These are phyloP conservation scores for Lecanicillium sp. DNA, from an alignment of 2,329 filamentous ascomycete species.

Conservation along the genomic window DNA sequence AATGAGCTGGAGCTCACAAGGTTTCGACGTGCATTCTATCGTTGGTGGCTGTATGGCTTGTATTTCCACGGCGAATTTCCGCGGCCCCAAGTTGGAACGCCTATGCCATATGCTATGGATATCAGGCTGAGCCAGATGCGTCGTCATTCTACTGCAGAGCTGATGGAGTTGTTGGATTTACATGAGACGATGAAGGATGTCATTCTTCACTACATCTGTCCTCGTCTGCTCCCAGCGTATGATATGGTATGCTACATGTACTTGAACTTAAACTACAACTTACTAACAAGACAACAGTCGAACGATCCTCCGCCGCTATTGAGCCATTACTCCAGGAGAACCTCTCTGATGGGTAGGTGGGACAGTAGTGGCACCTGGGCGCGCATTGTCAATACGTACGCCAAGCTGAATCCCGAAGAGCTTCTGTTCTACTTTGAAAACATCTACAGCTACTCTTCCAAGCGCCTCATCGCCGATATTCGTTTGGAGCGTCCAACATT, in stretches of 20 bases:
- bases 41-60: constrained; percentile 49
- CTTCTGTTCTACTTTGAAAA: constrained; percentile 45
- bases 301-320: constrained; percentile 19
- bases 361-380: constrained; percentile 31
- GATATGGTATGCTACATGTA: constrained; percentile 27
- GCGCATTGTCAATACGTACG: constrained; percentile 38
- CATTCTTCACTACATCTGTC: constrained; percentile 40
- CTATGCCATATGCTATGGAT: constrained; percentile 34
- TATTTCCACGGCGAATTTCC: constrained; percentile 44
- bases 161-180: constrained; percentile 41
- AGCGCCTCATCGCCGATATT: constrained; percentile 38
- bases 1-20: constrained; percentile 36
- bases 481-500: constrained; percentile 36
- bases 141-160: constrained; percentile 36
- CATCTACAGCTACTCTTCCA: constrained; percentile 39
- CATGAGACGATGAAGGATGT: constrained; percentile 39
- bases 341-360: constrained; percentile 30
- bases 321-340: constrained; percentile 23
- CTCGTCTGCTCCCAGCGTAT: constrained; percentile 35
- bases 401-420: constrained; percentile 45
- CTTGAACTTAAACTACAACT: not conserved
- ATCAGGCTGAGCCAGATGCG: constrained; percentile 38
- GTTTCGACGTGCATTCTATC: constrained; percentile 44
- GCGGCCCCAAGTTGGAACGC: constrained; percentile 31
- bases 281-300: constrained; percentile 14